phyloP scores from a whole-genome alignment of 345 rosid species.

The Odontarrhena argentea region DNA sequence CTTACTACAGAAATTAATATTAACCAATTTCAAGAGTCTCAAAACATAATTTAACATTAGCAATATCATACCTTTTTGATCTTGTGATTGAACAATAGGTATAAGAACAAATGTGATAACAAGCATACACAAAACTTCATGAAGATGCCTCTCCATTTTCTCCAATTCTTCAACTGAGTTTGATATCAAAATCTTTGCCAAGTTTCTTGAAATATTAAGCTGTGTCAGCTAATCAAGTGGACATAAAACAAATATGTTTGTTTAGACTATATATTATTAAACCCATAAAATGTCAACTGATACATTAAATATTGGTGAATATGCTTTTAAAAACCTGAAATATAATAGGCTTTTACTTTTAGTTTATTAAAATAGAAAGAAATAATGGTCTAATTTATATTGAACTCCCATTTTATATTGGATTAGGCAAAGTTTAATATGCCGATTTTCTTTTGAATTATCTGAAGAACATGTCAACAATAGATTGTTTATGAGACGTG shows the following conservation, averaged over 20 bases:
- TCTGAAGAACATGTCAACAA: constrained; percentile 13
- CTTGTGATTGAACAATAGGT: constrained; percentile 37
- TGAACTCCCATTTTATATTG: too few species aligned
- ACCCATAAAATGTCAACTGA: constrained; percentile 20
- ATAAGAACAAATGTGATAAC: constrained; percentile 18
- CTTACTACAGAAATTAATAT: neutral
- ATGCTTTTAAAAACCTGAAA: neutral
- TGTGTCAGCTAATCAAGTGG: constrained; percentile 24
- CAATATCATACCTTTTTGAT: constrained; percentile 40
- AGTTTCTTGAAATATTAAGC: constrained; percentile 14
- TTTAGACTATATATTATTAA: neutral
- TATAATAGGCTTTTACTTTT: too few species aligned
- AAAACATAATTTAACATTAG: neutral
- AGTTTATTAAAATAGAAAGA: too few species aligned
- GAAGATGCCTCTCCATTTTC: constrained; percentile 19
- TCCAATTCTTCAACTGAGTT: neutral
- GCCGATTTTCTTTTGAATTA: neutral
- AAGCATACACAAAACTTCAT: constrained; percentile 7
- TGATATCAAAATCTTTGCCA: constrained; percentile 7
- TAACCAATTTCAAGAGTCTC: neutral
- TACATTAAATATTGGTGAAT: neutral
- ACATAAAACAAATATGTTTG: neutral
- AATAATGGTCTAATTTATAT: too few species aligned
- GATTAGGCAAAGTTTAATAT: too few species aligned
- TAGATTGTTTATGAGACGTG: constrained; percentile 10